Evolutionary conservation across 306 rosid genomes (phyloP), one percentile per base, ranked within the genome.

Genomic region (Casuarina cunninghamiana): DNA sequence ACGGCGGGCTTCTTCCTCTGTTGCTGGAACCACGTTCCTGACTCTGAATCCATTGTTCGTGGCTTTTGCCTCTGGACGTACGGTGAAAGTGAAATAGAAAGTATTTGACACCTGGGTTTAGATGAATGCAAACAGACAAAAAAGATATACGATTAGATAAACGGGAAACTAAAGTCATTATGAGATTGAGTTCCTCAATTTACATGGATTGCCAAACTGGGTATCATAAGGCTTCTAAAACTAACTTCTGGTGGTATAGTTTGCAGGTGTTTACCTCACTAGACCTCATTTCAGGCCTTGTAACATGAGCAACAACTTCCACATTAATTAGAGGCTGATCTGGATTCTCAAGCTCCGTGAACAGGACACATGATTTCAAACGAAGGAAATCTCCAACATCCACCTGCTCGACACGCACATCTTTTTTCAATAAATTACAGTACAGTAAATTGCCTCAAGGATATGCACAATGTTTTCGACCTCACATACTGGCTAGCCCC

Each of bases 271-370:
- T 87, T 79, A 91, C 99, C 96, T 91, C 99, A 16, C 94, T 87
- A 66, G 97, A 83, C 78, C 98, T 86, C 41, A 95, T 85, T 84
- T 95, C 98, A 0, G 98, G 99, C 87, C 93, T 85, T 12, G 93
- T 93, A 50, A 95, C 99, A 76, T 95, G 99, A 75, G 99, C 97
- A 84, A 95, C 97, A 41, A 95, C 99, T 90, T 95, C 99, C 38
- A 93, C 83, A 38, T 88, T 89, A 87, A 95, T 95, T 17, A 91
- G 88, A 73, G 99, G 99, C 78, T 89, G 89, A 83, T 93, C 96
- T 2, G 91, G 91, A 72, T 93, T 83, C 15, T 91, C 87, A 48
- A 77, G 75, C 83, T 91, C 93, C 1, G 97, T 91, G 90, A 89
- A 93, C 42, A 95, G 82, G 42, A 96, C 94, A 61, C 97, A 93